A percentile compares a stretch with the other conserved stretches of the same genome.
phyloP scores from a whole-genome alignment of 345 rosid species.

The Cochlearia excelsa region DNA sequence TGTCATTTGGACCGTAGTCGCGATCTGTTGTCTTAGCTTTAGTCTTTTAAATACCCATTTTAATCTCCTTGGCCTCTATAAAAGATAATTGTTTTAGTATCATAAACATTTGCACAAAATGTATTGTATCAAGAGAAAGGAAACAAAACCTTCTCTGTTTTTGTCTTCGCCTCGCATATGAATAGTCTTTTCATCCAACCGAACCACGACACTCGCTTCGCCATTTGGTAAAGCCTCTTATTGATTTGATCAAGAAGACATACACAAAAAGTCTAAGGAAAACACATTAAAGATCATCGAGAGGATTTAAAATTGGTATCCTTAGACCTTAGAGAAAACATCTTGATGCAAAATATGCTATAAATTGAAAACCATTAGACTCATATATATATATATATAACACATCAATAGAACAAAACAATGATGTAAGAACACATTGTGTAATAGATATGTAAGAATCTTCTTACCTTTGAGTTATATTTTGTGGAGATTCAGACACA shows the following conservation, averaged over 20 bases:
- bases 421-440: too few relatives aligned
- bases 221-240: constrained; percentile 41
- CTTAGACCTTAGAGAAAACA: not conserved
- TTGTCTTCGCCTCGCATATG: constrained; percentile 47
- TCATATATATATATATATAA: too few relatives aligned
- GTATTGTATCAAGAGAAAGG: too few relatives aligned
- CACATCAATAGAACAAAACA: too few relatives aligned
- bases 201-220: constrained; percentile 55
- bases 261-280: not conserved
- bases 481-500: constrained; percentile 29
- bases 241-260: constrained; percentile 9
- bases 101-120: too few relatives aligned
- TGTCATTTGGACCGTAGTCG: constrained; percentile 37
- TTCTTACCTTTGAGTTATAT: constrained; percentile 16
- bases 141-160: constrained; percentile 50
- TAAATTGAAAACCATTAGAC: too few relatives aligned
- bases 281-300: too few relatives aligned
- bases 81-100: not conserved
- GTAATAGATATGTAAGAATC: not conserved
- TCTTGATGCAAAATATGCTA: too few relatives aligned
- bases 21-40: constrained; percentile 52
- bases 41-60: constrained; percentile 53
- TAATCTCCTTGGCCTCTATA: constrained; percentile 48
- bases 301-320: too few relatives aligned
- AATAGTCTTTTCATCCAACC: constrained; percentile 63